Conservation (phyloP, 1,284 basidiomycete species). For the Tylopilus orsonianus region DNA sequence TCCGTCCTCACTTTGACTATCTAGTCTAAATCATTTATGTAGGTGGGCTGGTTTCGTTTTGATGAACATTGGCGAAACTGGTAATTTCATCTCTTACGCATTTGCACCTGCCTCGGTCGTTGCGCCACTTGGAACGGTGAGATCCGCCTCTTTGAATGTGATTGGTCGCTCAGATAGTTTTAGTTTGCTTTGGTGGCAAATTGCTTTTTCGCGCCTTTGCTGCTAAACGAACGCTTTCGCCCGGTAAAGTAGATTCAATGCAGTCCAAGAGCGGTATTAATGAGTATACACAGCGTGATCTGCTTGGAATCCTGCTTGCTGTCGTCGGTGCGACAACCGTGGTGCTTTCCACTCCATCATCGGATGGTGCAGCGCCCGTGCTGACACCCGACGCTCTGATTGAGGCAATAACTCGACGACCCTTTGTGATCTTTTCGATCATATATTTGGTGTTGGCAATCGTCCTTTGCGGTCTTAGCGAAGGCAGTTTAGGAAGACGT, state of each 20-base stretch:
- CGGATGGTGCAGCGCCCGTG: conserved; percentile 50
- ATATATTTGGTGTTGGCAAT: conserved; percentile 58
- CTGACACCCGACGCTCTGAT: conserved; percentile 73
- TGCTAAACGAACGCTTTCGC: conserved; percentile 78
- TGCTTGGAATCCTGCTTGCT: conserved; percentile 85
- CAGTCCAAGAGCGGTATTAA: conserved; percentile 7
- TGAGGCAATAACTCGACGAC: conserved; percentile 63
- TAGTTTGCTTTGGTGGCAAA: conserved; percentile 92
- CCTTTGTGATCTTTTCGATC: conserved; percentile 75
- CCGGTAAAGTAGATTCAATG: conserved; percentile 44
- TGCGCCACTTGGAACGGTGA: conserved; percentile 91
- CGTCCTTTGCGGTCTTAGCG: conserved; percentile 63
- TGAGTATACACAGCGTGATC: conserved; percentile 56
- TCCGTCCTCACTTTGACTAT: conserved; percentile 6
- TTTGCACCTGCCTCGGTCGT: conserved; percentile 91
- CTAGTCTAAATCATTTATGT: conserved; percentile 1
- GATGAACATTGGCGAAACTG: conserved; percentile 89
- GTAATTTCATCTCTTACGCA: conserved; percentile 89
- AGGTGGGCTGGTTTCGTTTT: conserved; percentile 91
- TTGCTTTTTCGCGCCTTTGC: conserved; percentile 88
- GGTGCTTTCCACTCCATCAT: conserved; percentile 78
- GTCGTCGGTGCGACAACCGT: conserved; percentile 88
- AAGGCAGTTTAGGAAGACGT: conserved; percentile 55
- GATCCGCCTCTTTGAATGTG: conserved; percentile 27
- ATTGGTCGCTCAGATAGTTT: background rate